Percentiles rank a stretch among this genome's conserved stretches.
These are phyloP conservation scores for Coemansia sp. DNA, from an alignment of 192 early-diverging fungal genomes.

Conservation along the genomic window DNA sequence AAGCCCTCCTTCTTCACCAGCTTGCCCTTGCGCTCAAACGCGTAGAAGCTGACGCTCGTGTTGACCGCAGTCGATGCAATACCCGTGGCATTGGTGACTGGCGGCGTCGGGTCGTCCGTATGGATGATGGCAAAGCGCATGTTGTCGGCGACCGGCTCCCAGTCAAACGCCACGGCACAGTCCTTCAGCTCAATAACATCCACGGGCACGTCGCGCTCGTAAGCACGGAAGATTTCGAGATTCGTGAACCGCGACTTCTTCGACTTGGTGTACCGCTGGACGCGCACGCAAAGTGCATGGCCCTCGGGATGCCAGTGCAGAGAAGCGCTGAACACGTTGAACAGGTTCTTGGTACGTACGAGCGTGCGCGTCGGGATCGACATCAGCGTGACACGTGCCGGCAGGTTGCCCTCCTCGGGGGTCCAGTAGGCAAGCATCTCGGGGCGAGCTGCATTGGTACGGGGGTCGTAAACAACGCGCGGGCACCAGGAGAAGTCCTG, in stretches of 20 bases:
- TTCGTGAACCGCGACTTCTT: slow-evolving; percentile 88
- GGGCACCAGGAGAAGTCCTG: slow-evolving; percentile 79
- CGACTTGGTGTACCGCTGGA: slow-evolving; percentile 86
- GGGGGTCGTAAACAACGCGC: slow-evolving; percentile 32
- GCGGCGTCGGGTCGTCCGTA: slow-evolving; percentile 64
- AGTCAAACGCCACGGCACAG: slow-evolving; percentile 79
- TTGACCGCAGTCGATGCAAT: slow-evolving; percentile 55
- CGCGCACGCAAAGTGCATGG: slow-evolving; percentile 88
- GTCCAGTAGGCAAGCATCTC: slow-evolving; percentile 93
- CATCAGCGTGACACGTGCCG: slow-evolving; percentile 92
- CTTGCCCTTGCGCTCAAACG: slow-evolving; percentile 74
- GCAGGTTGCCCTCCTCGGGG: slow-evolving; percentile 91
- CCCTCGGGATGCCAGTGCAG: slow-evolving; percentile 91
- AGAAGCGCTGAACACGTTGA: slow-evolving; percentile 86
- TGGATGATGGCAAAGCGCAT: slow-evolving; percentile 85
- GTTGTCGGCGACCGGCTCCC: slow-evolving; percentile 86
- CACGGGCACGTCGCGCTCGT: slow-evolving; percentile 93
- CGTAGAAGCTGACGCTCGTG: slow-evolving; percentile 79
- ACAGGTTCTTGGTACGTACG: slow-evolving; percentile 95
- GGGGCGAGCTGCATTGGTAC: slow-evolving; percentile 37
- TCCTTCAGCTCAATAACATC: slow-evolving; percentile 93
- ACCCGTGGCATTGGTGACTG: slow-evolving; percentile 51
- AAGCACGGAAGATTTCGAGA: slow-evolving; percentile 91
- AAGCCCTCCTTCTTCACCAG: slow-evolving; percentile 56
- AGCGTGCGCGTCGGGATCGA: slow-evolving; percentile 80